Evolutionary conservation across 2,329 filamentous ascomycete genomes (phyloP).

Genomic region (Proliferodiscus dingleyae): DNA sequence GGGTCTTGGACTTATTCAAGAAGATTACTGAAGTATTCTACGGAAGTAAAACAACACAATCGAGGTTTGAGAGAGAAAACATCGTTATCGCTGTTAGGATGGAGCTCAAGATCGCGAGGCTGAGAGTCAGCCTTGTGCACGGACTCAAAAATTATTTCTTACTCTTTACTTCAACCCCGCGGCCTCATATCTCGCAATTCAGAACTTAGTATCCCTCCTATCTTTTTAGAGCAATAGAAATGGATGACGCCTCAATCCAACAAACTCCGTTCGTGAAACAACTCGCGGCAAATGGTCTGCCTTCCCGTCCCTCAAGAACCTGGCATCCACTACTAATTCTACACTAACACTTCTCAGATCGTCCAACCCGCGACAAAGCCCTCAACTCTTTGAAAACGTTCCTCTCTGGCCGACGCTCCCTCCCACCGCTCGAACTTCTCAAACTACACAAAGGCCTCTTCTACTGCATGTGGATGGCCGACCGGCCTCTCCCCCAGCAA

Average conservation of each 20-base stretch:
- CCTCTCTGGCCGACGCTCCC: constrained; percentile 56
- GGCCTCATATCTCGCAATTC: too few species aligned
- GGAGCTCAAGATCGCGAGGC: too few species aligned
- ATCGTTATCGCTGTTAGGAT: too few species aligned
- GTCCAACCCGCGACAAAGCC: constrained; percentile 70
- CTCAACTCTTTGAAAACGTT: constrained; percentile 73
- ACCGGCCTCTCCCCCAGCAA: constrained; percentile 84
- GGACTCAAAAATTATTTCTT: too few species aligned
- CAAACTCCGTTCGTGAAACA: constrained; percentile 33
- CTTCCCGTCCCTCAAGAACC: neutral
- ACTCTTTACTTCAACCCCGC: too few species aligned
- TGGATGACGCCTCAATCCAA: constrained; percentile 18
- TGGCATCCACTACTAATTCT: neutral
- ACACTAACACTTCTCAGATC: constrained; percentile 48
- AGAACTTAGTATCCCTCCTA: too few species aligned
- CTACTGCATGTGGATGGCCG: constrained; percentile 91
- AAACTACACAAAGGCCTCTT: constrained; percentile 96
- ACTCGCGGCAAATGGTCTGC: constrained; percentile 33
- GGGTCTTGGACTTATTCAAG: too few species aligned
- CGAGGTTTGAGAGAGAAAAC: too few species aligned
- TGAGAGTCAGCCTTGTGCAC: too few species aligned
- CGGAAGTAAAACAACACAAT: too few species aligned
- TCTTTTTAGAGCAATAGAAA: too few species aligned
- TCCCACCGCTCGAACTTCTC: constrained; percentile 66
- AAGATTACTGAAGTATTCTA: too few species aligned